Conservation (phyloP, 345 rosid species). For the Eucalyptus erythrocorys region DNA sequence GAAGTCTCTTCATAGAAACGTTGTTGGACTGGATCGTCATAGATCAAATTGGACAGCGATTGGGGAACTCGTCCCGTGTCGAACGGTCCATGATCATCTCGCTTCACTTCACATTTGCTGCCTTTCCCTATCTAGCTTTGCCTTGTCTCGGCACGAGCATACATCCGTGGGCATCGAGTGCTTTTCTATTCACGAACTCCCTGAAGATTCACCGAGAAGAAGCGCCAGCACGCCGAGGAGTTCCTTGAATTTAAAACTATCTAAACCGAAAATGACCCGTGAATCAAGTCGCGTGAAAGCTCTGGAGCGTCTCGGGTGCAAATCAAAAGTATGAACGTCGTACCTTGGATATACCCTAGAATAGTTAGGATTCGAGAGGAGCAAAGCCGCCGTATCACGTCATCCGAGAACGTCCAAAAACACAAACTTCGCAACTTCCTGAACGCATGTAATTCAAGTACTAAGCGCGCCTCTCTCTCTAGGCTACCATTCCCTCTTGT, state of each 20-base stretch:
- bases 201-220: neutral
- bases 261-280: neutral
- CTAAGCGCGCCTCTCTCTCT: neutral
- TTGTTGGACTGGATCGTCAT: neutral
- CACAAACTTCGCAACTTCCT: neutral
- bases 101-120: neutral
- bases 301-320: neutral
- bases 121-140: neutral
- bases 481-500: neutral
- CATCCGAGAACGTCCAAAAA: neutral
- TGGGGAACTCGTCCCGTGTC: neutral
- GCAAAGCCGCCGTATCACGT: neutral
- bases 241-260: neutral
- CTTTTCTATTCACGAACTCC: neutral
- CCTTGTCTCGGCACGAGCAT: neutral
- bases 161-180: neutral
- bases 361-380: neutral
- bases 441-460: neutral
- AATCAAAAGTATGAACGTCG: neutral
- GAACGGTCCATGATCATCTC: neutral
- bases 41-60: neutral
- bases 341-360: neutral
- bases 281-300: neutral
- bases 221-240: neutral
- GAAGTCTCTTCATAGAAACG: neutral